Base-by-base conservation (phyloP, 106 monocot species). In the Dactylorhiza incarnata region DNA sequence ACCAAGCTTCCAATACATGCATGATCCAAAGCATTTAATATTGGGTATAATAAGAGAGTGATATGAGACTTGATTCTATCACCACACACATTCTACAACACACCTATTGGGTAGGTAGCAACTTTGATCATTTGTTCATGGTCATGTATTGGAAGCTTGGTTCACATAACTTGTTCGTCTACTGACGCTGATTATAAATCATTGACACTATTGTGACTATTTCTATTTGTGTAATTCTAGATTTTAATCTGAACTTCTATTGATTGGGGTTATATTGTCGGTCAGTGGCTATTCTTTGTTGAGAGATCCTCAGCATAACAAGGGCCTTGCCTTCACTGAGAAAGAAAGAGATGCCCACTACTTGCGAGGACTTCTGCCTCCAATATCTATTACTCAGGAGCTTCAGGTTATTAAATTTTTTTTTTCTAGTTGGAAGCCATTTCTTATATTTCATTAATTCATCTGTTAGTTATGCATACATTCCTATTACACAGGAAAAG, bases 261-360 rank as follows among this genome's bases (percentile, higher is more conserved):
- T 69, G n/a, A 46, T 69, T 46, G n/a, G 45, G 45, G 24, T 45
- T 70, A 55, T 51, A 55, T 29, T 71, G 23, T 75, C 6, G 4
- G 23, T 74, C 45, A 89, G 91, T 74, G 93, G 93, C 1, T 87
- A 90, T 77, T 72, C 93, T 14, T 77, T 93, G 78, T 76, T 93
- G 90, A 85, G 93, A 50, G 84, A 90, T 86, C 90, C 90, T 50
- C 86, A 84, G 73, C 87, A 93, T 86, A 90, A 93, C 82, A 93
- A 93, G 78, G 93, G 93, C 37, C 85, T 93, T 45, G 85, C 90
- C 24, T 93, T 90, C 82, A 86, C 83, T 12, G 90, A 93, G 74
- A 89, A 82, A 72, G 92, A 93, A 68, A 81, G 92, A 48, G 92
- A 93, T 82, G 83, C 89, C 13, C 89, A 90, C 82, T 93, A 90